These are phyloP conservation scores for Globisporangium megalacanthum DNA, from an alignment of 352 stramenopile genomes.

Conservation along the genomic window DNA sequence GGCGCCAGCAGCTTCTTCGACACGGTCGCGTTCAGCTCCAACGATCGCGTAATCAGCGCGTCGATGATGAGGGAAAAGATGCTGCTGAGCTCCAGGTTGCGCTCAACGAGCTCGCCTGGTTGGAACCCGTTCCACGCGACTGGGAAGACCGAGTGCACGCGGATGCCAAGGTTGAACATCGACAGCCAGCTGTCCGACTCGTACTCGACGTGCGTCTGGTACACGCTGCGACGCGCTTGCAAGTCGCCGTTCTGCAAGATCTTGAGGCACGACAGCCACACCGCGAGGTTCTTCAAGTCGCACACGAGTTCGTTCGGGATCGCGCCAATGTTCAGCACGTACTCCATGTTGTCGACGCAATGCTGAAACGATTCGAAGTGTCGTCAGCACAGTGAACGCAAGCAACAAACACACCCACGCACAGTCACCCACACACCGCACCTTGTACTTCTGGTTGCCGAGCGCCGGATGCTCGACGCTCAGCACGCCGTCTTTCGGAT, in stretches of 20 bases:
- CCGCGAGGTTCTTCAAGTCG: slow-evolving; percentile 51
- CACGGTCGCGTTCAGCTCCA: slow-evolving; percentile 37
- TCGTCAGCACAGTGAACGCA: not conserved
- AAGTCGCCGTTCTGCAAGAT: slow-evolving; percentile 66
- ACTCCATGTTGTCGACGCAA: slow-evolving; percentile 84
- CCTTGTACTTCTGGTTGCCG: slow-evolving; percentile 87
- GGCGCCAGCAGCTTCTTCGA: slow-evolving; percentile 41
- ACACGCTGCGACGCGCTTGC: slow-evolving; percentile 59
- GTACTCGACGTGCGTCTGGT: slow-evolving; percentile 83
- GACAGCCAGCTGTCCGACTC: slow-evolving; percentile 85
- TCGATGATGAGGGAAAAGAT: slow-evolving; percentile 47
- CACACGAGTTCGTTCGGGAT: slow-evolving; percentile 78
- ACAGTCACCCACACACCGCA: slow-evolving; percentile 14
- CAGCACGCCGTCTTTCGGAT: slow-evolving; percentile 29
- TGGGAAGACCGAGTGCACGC: slow-evolving; percentile 79
- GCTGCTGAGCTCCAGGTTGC: slow-evolving; percentile 27
- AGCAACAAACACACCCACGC: slow-evolving; percentile 3
- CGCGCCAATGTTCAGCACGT: slow-evolving; percentile 74
- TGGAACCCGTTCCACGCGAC: slow-evolving; percentile 72
- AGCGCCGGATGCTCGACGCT: slow-evolving; percentile 76
- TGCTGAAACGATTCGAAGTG: slow-evolving; percentile 52
- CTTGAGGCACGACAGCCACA: slow-evolving; percentile 68
- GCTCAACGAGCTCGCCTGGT: slow-evolving; percentile 24
- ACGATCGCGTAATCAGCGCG: slow-evolving; percentile 38
- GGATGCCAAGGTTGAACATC: slow-evolving; percentile 88